These are phyloP conservation scores for Scutellaria minor DNA, from an alignment of 257 asterid genomes.

Conservation along the genomic window DNA sequence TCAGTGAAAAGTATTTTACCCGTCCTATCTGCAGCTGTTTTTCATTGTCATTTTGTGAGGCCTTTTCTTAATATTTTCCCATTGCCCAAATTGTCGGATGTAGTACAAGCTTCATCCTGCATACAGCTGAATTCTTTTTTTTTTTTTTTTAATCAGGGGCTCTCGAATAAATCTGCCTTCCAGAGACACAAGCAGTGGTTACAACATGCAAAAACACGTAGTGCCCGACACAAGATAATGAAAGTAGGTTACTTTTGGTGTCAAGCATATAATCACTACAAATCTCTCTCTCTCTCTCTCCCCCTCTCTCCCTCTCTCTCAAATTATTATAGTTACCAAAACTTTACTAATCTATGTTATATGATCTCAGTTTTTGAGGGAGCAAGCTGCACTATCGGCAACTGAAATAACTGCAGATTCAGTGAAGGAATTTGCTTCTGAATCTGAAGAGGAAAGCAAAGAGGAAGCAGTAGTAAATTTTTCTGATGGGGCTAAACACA, in stretches of 20 bases:
- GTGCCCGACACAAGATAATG: conserved; percentile 95
- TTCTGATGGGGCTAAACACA: conserved; percentile 56
- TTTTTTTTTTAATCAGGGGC: conserved; percentile 54
- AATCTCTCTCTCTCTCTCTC: background rate
- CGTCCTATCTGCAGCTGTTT: conserved; percentile 21
- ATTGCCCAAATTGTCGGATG: background rate
- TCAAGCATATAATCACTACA: background rate
- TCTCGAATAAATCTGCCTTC: conserved; percentile 86
- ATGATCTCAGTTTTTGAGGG: conserved; percentile 76
- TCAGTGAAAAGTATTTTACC: background rate
- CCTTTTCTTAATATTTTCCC: conserved; percentile 1
- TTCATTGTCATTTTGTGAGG: conserved; percentile 17
- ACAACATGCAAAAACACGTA: conserved; percentile 93
- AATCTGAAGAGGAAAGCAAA: conserved; percentile 60
- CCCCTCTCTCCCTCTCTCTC: background rate
- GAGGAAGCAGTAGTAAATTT: conserved; percentile 54
- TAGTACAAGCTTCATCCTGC: background rate
- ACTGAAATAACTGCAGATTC: conserved; percentile 82
- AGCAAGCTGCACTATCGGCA: conserved; percentile 88
- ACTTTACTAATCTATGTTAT: conserved; percentile 26
- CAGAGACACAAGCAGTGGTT: conserved; percentile 95
- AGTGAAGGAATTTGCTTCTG: conserved; percentile 70
- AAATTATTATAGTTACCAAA: background rate
- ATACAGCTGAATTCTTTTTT: conserved; percentile 31
- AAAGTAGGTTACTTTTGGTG: conserved; percentile 53